These are phyloP conservation scores for Suillus occidentalis DNA, from an alignment of 768 basidiomycete species.

Conservation along the genomic window DNA sequence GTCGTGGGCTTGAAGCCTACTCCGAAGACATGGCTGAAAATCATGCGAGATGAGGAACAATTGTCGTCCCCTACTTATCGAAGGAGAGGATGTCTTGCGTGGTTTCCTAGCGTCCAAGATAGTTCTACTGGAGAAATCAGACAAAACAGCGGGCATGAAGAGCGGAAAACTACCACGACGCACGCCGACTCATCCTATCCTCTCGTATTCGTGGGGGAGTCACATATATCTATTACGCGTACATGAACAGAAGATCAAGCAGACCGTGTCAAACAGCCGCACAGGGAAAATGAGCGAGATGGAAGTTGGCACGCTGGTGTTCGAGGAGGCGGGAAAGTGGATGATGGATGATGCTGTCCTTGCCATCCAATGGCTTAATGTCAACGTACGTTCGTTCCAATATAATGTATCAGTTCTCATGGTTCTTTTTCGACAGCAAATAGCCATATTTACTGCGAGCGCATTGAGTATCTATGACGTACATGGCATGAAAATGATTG, in stretches of 20 bases:
- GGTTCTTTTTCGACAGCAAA: constrained; percentile 50
- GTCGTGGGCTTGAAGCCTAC: constrained; percentile 90
- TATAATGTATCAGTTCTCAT: background rate
- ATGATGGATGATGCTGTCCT: constrained; percentile 60
- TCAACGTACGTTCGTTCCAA: constrained; percentile 64
- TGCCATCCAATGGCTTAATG: constrained; percentile 86
- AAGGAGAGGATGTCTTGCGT: constrained; percentile 69
- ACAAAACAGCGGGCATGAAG: background rate
- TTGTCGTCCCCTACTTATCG: constrained; percentile 43
- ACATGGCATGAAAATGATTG: constrained; percentile 54
- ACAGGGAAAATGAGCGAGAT: constrained; percentile 59
- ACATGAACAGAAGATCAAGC: constrained; percentile 55
- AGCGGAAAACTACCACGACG: constrained; percentile 19
- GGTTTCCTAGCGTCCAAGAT: constrained; percentile 69
- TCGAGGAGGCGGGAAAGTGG: constrained; percentile 63
- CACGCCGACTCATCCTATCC: constrained; percentile 50
- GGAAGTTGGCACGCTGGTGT: constrained; percentile 64
- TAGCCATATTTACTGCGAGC: constrained; percentile 56
- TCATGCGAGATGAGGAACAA: constrained; percentile 52
- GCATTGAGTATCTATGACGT: constrained; percentile 73
- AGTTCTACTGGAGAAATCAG: constrained; percentile 10
- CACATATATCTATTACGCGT: constrained; percentile 65
- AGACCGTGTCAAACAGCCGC: constrained; percentile 49
- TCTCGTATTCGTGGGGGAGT: constrained; percentile 87
- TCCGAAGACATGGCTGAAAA: constrained; percentile 90